Conservation (phyloP, 108 stramenopile species). For the Nitzschia sp. region DNA sequence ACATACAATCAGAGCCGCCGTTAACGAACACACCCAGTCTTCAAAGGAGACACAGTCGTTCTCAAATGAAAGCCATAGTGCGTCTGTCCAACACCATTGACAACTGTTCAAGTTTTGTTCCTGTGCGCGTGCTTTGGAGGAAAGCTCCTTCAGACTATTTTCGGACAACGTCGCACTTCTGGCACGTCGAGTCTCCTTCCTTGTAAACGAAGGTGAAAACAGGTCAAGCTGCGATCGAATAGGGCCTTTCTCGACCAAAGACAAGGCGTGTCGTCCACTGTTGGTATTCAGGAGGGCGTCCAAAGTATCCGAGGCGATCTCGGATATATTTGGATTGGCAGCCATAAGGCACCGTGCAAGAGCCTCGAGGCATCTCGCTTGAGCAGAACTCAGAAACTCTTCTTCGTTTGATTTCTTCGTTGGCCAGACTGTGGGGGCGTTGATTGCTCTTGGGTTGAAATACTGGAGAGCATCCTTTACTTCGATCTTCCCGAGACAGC, state of each 20-base stretch:
- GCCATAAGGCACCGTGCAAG: slow-evolving; percentile 48
- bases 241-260: not conserved
- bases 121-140: not conserved
- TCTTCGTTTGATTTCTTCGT: not conserved
- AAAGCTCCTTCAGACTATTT: not conserved
- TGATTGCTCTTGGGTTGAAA: not conserved
- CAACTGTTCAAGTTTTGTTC: slow-evolving; percentile 11
- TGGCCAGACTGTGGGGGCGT: not conserved
- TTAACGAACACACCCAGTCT: slow-evolving; percentile 65
- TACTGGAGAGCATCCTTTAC: not conserved
- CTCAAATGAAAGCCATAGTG: slow-evolving; percentile 47
- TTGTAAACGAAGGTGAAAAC: slow-evolving; percentile 5
- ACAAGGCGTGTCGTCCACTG: slow-evolving; percentile 23
- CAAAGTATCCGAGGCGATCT: slow-evolving; percentile 58
- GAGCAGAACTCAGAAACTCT: not conserved
- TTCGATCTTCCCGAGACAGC: slow-evolving; percentile 50
- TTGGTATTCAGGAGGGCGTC: slow-evolving; percentile 46
- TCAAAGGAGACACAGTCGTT: slow-evolving; percentile 30
- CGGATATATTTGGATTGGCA: slow-evolving; percentile 37
- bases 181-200: not conserved
- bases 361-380: slow-evolving; percentile 35
- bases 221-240: slow-evolving; percentile 17
- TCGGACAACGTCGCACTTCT: slow-evolving; percentile 1
- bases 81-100: slow-evolving; percentile 73
- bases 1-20: slow-evolving; percentile 66